A percentile compares a stretch with the other conserved stretches of the same genome.
phyloP scores from a whole-genome alignment of 306 rosid genomes.

The Inga oerstediana region DNA sequence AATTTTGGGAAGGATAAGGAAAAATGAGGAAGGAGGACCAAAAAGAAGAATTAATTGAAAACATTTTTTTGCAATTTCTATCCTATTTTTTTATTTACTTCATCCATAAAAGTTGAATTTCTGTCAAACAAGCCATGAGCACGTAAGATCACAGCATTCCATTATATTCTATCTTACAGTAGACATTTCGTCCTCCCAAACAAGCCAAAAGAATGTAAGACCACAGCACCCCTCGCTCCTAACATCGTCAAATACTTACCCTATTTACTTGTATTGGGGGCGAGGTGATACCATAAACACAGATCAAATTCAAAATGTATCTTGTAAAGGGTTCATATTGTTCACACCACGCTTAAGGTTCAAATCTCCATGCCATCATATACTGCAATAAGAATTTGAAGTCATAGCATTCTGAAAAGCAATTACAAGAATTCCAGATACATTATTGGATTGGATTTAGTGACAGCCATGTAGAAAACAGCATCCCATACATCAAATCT shows the following conservation, averaged over 20 bases:
- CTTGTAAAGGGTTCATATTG: too few relatives aligned
- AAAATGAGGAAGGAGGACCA: too few relatives aligned
- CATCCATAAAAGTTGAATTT: neutral
- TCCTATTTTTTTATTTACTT: too few relatives aligned
- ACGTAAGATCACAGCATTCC: neutral
- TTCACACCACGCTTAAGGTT: neutral
- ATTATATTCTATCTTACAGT: too few relatives aligned
- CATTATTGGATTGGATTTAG: constrained; percentile 54
- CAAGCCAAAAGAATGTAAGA: neutral
- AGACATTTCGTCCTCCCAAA: neutral
- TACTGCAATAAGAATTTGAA: constrained; percentile 1
- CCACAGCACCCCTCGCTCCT: neutral
- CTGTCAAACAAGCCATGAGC: too few relatives aligned
- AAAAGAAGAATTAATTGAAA: too few relatives aligned
- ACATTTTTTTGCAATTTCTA: too few relatives aligned
- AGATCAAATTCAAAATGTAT: neutral
- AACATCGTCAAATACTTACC: neutral
- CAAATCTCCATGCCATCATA: neutral
- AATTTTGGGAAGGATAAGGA: too few relatives aligned
- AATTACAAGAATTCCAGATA: constrained; percentile 34
- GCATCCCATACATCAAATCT: constrained; percentile 27
- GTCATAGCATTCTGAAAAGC: constrained; percentile 30
- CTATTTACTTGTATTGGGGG: neutral
- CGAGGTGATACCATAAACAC: neutral
- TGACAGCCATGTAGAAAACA: constrained; percentile 34